These are phyloP conservation scores for Aspergillus piperis DNA, from an alignment of 2,329 filamentous ascomycete genomes.

Conservation along the genomic window DNA sequence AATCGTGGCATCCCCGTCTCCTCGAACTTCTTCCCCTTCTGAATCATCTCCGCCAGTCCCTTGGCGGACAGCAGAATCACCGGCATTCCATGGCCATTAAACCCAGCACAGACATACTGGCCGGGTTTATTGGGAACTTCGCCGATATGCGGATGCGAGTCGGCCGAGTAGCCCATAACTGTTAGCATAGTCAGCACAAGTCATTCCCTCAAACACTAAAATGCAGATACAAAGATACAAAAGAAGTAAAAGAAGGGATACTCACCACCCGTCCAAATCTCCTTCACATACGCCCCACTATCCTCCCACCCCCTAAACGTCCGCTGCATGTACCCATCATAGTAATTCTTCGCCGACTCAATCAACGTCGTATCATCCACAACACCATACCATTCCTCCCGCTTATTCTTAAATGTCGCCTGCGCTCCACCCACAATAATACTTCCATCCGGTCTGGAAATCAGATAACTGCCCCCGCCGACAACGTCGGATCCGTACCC, in stretches of 20 bases:
- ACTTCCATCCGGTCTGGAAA: constrained; percentile 55
- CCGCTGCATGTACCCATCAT: constrained; percentile 42
- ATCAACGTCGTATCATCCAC: constrained; percentile 55
- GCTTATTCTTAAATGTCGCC: constrained; percentile 39
- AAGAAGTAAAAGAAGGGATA: constrained; percentile 21
- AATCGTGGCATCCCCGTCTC: constrained; percentile 34
- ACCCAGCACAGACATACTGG: constrained; percentile 62
- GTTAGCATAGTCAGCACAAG: constrained; percentile 4
- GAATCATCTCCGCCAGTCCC: constrained; percentile 61
- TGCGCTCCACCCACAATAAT: constrained; percentile 67
- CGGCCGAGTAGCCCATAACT: constrained; percentile 57
- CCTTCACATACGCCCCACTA: constrained; percentile 33
- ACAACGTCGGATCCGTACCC: constrained; percentile 52
- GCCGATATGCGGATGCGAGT: constrained; percentile 58
- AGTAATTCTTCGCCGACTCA: constrained; percentile 45
- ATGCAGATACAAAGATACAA: constrained; percentile 9
- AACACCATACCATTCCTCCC: constrained; percentile 49
- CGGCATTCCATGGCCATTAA: constrained; percentile 71
- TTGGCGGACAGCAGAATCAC: constrained; percentile 62
- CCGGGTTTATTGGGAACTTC: constrained; percentile 46
- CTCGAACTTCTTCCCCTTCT: constrained; percentile 30
- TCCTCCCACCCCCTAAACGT: constrained; percentile 42
- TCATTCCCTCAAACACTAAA: background rate
- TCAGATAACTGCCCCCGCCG: constrained; percentile 60
- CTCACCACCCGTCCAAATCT: constrained; percentile 41